phyloP scores from a whole-genome alignment of 306 rosid species.

The Ceratonia siliqua region DNA sequence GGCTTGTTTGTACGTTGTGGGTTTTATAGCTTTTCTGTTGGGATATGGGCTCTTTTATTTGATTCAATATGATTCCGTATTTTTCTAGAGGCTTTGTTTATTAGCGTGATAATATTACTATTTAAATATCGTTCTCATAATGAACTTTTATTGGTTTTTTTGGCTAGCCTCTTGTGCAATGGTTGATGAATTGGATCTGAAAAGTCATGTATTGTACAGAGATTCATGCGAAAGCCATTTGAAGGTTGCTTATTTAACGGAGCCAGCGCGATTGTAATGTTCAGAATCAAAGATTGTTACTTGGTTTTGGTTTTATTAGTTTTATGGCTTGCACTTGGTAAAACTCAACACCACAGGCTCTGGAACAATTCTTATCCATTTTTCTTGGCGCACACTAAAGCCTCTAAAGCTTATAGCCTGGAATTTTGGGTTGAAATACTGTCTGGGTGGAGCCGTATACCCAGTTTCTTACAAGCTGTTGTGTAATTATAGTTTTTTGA shows the following conservation, averaged over 20 bases:
- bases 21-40: conserved; percentile 21
- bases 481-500: conserved; percentile 43
- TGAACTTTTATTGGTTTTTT: conserved; percentile 29
- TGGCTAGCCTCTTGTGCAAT: conserved; percentile 30
- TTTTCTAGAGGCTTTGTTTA: conserved; percentile 30
- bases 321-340: conserved; percentile 43
- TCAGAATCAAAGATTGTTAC: conserved; percentile 40
- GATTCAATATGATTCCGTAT: conserved; percentile 21
- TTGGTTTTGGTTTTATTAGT: conserved; percentile 40
- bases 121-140: conserved; percentile 23
- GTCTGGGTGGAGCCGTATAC: conserved; percentile 43
- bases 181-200: conserved; percentile 68
- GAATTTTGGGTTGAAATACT: conserved; percentile 39
- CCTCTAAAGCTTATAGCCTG: conserved; percentile 41
- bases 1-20: background rate
- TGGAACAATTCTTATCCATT: conserved; percentile 45
- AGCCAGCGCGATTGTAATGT: conserved; percentile 42
- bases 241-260: conserved; percentile 48
- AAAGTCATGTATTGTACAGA: conserved; percentile 42
- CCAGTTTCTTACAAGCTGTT: conserved; percentile 33
- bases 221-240: conserved; percentile 47
- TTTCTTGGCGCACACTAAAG: conserved; percentile 52
- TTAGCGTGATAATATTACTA: conserved; percentile 19
- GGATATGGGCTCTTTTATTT: conserved; percentile 33
- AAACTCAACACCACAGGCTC: conserved; percentile 40